Evolutionary conservation across 306 rosid species (phyloP), one percentile per base, ranked within the genome.

Genomic region (Abrus precatorius): DNA sequence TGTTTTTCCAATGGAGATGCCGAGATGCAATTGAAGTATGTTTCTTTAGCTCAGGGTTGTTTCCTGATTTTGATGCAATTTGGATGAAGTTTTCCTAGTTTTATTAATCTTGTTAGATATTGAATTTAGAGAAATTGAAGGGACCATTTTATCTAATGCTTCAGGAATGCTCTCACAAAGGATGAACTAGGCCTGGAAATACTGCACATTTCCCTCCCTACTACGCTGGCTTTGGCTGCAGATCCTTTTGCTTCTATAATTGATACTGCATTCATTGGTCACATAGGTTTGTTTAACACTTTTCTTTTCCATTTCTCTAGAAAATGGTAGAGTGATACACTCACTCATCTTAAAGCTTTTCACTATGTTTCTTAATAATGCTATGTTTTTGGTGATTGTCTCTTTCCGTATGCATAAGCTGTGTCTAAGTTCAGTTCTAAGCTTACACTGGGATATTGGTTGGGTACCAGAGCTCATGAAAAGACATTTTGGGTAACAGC

Each of bases 161-260:
- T 76, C 77, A 85, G 88, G 76, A 71, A 85, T 11, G 80, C 54
- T 64, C 76, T 85, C 5, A 5, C 67, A 14, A 72, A 28, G 56
- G 88, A 85, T 71, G 85, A 66, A 54, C 70, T 85, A 6, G 88
- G 88, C 40, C 53, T 63, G 66, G 88, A 85, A 82, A 82, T 85
- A 72, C 64, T 85, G 84, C 57, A 78, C 9, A 78, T 85, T 41
- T 12, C 88, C 34, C 49, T 85, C 45, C 88, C 88, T 28, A 74
- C 88, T 38, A 82, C 83, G 36, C 71, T 85, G 45, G 86, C 88
- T 68, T 78, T 85, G 50, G 84, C 86, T n/a, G 88, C 88, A 68
- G 88, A 85, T 74, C 88, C 88, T 52, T 20, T 85, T 85, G 88
- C 88, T 74, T 85, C 88, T 28, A 66, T 85, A 12, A 78, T 85